Conservation (phyloP, 805 yeast genomes). For the Lipomyces yamanashiensis region DNA sequence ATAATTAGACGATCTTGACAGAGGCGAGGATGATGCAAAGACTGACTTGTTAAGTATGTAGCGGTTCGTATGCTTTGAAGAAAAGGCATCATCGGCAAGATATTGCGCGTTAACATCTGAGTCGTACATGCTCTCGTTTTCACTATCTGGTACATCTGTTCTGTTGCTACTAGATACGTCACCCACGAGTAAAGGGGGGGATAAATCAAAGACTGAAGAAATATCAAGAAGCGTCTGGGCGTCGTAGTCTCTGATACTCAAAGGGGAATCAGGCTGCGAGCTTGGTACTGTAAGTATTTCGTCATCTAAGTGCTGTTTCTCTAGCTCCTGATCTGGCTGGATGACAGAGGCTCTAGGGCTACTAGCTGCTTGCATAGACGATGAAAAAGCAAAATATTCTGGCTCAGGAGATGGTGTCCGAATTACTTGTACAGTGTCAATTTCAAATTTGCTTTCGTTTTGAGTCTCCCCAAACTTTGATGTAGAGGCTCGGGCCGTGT, state of each 20-base stretch:
- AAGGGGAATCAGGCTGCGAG: background rate
- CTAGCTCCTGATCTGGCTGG: too few species aligned
- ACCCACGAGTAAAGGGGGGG: background rate
- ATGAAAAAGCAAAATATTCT: too few species aligned
- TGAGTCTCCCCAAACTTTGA: too few species aligned
- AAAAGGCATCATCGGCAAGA: background rate
- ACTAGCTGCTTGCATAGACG: too few species aligned
- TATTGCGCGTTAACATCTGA: conserved; percentile 3
- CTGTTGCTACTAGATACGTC: background rate
- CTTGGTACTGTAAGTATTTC: background rate
- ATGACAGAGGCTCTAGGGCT: too few species aligned
- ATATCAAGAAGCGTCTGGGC: background rate
- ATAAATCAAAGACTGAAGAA: background rate
- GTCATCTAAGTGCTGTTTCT: background rate
- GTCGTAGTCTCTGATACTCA: background rate
- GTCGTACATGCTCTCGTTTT: conserved; percentile 7
- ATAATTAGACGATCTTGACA: too few species aligned
- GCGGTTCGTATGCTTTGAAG: background rate
- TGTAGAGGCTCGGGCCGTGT: too few species aligned
- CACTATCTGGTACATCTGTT: conserved; percentile 19
- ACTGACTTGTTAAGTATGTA: background rate
- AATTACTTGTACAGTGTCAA: too few species aligned
- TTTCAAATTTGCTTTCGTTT: too few species aligned
- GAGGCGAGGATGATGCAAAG: background rate
- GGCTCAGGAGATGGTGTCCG: too few species aligned